Evolutionary conservation across 108 stramenopile species (phyloP), one percentile per base, ranked within the genome.

Genomic region (Discostella pseudostelligera): DNA sequence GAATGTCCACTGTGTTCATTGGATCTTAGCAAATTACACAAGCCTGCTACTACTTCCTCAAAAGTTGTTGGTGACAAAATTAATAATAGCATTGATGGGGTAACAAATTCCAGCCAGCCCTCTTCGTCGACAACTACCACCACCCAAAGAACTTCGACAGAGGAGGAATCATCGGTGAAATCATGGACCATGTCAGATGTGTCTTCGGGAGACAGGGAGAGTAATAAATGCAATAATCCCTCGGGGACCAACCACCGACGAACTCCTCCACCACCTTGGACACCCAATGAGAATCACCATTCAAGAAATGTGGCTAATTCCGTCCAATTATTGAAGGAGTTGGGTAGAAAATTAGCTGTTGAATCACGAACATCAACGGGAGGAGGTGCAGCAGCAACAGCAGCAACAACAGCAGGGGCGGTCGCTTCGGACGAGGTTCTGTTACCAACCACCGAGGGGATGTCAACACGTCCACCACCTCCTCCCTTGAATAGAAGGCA

Each of bases 101-200:
- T 1, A 1, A 51, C 16, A 22, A 54, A 12, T 8, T 36, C 53
- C 12, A 54, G 32, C 6, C 51, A 53, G 28, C 17, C 47, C 8
- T 48, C n/a, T n/a, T n/a, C n/a, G n/a, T n/a, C 47, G 19, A 19
- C 47, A 19, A 19, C 19, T 8, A 29, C 51, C 13, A 53, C 24
- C 24, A 29, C 10, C 14, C 13, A 2, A 14, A 22, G 29, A 54
- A 54, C 53, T 35, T 29, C 53, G 24, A 54, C 53, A 35, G 53
- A 54, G 8, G 53, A 54, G 4, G 53, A 54, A 35, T 54, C 53
- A 14, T 54, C 53, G 12, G 12, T 36, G 53, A 54, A 54, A 36
- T 54, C 55, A 26, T 71, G 54, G 59, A 56, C 70, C 32, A 11
- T 56, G 35, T 62, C 61, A 3, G 70, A 71, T 62, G 70, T 54